Conservation (phyloP, 176 grass and related monocot species). For the Stipa capillata region DNA sequence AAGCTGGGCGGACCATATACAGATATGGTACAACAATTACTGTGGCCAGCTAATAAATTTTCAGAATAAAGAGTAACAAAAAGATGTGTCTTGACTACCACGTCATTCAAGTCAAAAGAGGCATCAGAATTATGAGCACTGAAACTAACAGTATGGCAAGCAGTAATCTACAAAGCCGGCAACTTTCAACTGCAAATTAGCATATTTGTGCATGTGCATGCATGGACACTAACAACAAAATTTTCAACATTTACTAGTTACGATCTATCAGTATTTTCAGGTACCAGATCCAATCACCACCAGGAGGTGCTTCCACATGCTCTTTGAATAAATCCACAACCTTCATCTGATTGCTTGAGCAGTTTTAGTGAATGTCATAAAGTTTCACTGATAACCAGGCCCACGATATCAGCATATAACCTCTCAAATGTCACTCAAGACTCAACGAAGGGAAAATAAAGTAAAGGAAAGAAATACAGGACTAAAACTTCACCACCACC, state of each 20-base stretch:
- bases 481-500: neutral
- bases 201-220: neutral
- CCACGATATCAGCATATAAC: neutral
- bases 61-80: neutral
- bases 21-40: neutral
- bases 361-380: too few relatives aligned
- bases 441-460: neutral
- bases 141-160: neutral
- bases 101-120: neutral
- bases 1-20: neutral
- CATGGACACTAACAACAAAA: neutral
- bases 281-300: neutral
- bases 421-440: neutral
- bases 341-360: neutral
- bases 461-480: neutral
- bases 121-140: neutral
- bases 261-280: neutral
- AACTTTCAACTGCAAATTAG: neutral
- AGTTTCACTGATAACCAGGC: neutral
- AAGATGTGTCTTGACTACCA: neutral
- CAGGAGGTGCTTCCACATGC: neutral
- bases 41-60: neutral
- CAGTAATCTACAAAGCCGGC: neutral
- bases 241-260: neutral
- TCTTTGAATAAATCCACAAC: too few relatives aligned